Evolutionary conservation across 2,329 filamentous ascomycete genomes (phyloP).

Genomic region (Fusarium miscanthi): DNA sequence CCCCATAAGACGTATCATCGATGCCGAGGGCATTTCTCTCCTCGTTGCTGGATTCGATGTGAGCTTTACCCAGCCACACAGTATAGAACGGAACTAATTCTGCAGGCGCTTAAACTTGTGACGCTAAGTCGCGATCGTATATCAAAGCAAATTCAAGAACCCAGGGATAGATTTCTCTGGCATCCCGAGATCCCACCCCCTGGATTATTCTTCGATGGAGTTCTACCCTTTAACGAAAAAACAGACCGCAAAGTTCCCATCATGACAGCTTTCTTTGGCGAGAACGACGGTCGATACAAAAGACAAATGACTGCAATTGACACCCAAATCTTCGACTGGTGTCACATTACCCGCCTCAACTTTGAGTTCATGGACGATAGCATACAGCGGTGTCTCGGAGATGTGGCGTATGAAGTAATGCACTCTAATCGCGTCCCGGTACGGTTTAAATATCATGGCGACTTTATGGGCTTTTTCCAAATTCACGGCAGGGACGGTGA

Average conservation of each 20-base stretch:
- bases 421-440: fast-evolving
- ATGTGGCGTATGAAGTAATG: neutral
- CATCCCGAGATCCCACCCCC: constrained; percentile 5
- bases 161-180: constrained; percentile 26
- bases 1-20: neutral
- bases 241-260: neutral
- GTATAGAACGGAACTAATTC: neutral
- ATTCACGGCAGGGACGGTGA: constrained; percentile 23
- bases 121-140: constrained; percentile 1
- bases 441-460: neutral
- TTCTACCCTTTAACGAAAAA: neutral
- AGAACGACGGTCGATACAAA: neutral
- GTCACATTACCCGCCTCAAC: neutral
- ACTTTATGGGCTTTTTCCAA: neutral
- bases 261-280: constrained; percentile 15
- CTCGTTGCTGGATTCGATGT: neutral
- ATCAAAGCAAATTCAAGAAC: neutral
- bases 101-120: constrained; percentile 25
- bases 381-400: neutral
- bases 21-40: neutral
- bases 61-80: neutral
- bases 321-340: neutral
- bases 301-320: neutral
- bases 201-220: neutral
- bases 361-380: neutral